These are phyloP conservation scores for Paecilomyces sp. DNA, from an alignment of 2,329 filamentous ascomycete genomes.

Conservation along the genomic window DNA sequence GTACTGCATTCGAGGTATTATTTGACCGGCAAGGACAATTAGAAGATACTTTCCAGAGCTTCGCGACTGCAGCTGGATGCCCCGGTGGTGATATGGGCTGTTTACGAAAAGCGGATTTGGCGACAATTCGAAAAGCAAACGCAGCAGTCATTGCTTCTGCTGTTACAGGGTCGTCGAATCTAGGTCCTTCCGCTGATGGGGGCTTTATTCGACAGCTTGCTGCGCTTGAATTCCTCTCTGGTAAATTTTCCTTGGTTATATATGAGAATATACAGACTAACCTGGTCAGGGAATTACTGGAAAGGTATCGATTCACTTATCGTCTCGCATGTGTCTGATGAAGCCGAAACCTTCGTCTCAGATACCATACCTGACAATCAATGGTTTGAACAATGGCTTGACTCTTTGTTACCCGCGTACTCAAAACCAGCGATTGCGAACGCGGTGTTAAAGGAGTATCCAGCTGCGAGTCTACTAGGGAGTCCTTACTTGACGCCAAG, in stretches of 20 bases:
- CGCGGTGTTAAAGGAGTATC: conserved; percentile 22
- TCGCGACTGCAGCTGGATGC: conserved; percentile 22
- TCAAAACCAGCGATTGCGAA: conserved; percentile 18
- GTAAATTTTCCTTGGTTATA: conserved; percentile 2
- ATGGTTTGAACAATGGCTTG: conserved; percentile 25
- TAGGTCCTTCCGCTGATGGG: conserved; percentile 28
- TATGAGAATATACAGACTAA: not conserved
- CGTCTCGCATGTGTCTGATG: conserved; percentile 26
- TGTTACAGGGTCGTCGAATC: conserved; percentile 18
- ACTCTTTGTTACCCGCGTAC: conserved; percentile 25
- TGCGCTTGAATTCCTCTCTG: conserved; percentile 20
- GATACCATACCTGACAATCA: conserved; percentile 15
- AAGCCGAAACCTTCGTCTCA: conserved; percentile 22
- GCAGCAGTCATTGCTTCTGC: conserved; percentile 14
- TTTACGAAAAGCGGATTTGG: conserved; percentile 16
- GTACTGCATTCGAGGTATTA: conserved; percentile 19
- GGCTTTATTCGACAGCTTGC: conserved; percentile 24
- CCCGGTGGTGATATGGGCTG: conserved; percentile 23
- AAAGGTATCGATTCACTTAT: conserved; percentile 22
- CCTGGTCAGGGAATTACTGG: conserved; percentile 21
- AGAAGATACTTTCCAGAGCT: conserved; percentile 17
- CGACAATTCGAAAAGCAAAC: conserved; percentile 19
- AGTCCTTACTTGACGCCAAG: conserved; percentile 19
- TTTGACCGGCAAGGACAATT: conserved; percentile 16
- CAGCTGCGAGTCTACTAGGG: conserved; percentile 10